A percentile compares a stretch with the other conserved stretches of the same genome.
These are phyloP conservation scores for Pichia exigua DNA, from an alignment of 805 yeast genomes.

Conservation along the genomic window DNA sequence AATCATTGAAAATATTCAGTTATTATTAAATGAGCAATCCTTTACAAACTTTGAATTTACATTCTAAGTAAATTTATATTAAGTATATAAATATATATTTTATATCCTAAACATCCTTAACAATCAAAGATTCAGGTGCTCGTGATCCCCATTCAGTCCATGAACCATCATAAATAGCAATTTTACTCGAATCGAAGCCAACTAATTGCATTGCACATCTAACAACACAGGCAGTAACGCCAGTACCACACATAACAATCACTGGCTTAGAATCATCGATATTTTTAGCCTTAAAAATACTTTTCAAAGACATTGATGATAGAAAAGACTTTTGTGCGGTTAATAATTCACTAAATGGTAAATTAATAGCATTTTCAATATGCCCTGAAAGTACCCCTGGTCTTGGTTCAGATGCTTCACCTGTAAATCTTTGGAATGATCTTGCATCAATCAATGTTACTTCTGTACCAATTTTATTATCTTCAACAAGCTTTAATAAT, in stretches of 20 bases:
- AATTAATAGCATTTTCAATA: constrained; percentile 67
- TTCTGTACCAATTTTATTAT: constrained; percentile 35
- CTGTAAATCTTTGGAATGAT: constrained; percentile 64
- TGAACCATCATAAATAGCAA: constrained; percentile 74
- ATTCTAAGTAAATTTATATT: constrained; percentile 4
- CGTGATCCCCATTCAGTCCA: constrained; percentile 87
- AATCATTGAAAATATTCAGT: constrained; percentile 13
- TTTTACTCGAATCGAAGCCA: constrained; percentile 36
- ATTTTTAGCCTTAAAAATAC: constrained; percentile 37
- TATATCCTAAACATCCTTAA: constrained; percentile 27
- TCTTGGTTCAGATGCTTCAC: constrained; percentile 81
- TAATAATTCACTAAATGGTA: constrained; percentile 66
- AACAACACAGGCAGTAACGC: constrained; percentile 88
- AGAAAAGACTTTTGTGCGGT: constrained; percentile 42
- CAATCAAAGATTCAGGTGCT: constrained; percentile 50
- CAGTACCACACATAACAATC: constrained; percentile 91
- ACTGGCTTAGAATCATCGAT: constrained; percentile 49
- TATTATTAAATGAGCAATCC: constrained; percentile 7
- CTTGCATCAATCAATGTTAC: constrained; percentile 77
- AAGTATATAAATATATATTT: background rate
- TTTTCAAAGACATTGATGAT: constrained; percentile 36
- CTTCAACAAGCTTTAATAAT: constrained; percentile 47
- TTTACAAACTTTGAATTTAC: constrained; percentile 8
- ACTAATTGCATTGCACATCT: constrained; percentile 63
- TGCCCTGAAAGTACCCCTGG: constrained; percentile 87